Evolutionary conservation across 2,329 filamentous ascomycete species (phyloP), one percentile per base, ranked within the genome.

Genomic region (Neoascochyta sp.): DNA sequence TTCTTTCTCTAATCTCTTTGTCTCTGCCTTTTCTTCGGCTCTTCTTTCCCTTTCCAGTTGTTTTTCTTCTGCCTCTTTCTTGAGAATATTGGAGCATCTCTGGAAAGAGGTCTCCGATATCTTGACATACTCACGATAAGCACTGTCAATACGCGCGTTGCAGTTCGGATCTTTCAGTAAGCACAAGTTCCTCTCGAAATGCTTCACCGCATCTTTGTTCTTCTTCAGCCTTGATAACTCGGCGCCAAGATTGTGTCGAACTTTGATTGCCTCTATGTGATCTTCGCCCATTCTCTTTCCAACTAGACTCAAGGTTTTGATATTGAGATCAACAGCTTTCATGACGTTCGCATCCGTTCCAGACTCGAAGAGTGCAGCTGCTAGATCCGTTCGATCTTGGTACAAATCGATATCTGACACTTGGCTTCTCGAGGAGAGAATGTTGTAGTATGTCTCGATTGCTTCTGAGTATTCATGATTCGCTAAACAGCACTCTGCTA

Each of bases 161-260:
- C n/a, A n/a, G n/a, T n/a, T n/a, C n/a, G n/a, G n/a, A 17, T 22
- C 21, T 23, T 6, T 21, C 12, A n/a, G 12, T n/a, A 24, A 24
- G 9, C 12, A 7, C 12, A 13, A 24, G 9, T n/a, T 24, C 12
- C 11, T 12, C 12, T 22, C 10, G 18, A 22, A 18, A 22, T 15
- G 18, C 5, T 5, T 5, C 11, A 21, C 5, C 4, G 27, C 27
- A 15, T 21, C 27, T 11, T 22, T 16, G 17, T 21, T 13, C 10
- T 29, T 29, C 4, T 22, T 14, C 2, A 29, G 13, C 9, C 6
- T 29, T 17, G 13, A 12, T 6, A 29, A 13, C 19, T 22, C 27
- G 12, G 15, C 20, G 8, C 27, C 27, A 5, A 29, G 9, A 22
- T 29, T 29, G 19, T 29, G 13, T 7, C 27, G 27, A 5, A 18